Evolutionary conservation across 1,284 basidiomycete genomes (phyloP).

Genomic region (Leccinum pachyderme): DNA sequence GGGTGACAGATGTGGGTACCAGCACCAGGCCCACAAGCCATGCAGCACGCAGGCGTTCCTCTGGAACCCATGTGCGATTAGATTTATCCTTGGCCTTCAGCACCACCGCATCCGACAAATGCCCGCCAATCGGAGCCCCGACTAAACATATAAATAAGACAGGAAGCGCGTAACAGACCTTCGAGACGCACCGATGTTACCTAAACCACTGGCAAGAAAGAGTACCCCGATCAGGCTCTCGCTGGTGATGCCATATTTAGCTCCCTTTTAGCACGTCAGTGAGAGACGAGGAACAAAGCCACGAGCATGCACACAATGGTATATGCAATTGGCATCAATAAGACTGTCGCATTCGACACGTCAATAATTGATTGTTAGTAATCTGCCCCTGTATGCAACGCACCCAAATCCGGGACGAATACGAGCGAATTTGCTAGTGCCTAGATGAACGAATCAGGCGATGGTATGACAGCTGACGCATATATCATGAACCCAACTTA

Average conservation of each 20-base stretch:
- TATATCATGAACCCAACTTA: slow-evolving; percentile 37
- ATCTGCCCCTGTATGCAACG: slow-evolving; percentile 25
- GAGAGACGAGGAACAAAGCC: background rate
- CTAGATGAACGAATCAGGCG: slow-evolving; percentile 28
- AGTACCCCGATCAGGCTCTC: slow-evolving; percentile 58
- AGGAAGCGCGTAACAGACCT: background rate
- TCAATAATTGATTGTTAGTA: background rate
- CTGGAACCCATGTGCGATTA: slow-evolving; percentile 50
- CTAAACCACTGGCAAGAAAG: slow-evolving; percentile 59
- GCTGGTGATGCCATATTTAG: slow-evolving; percentile 57
- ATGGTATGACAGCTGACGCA: background rate
- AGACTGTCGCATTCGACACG: slow-evolving; percentile 30
- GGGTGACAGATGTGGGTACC: slow-evolving; percentile 33
- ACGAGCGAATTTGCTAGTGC: slow-evolving; percentile 40
- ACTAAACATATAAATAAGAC: slow-evolving; percentile 31
- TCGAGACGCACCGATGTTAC: slow-evolving; percentile 48
- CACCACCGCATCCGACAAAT: slow-evolving; percentile 52
- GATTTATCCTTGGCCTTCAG: slow-evolving; percentile 46
- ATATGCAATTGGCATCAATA: slow-evolving; percentile 36
- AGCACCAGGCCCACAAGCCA: slow-evolving; percentile 46
- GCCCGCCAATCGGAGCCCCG: slow-evolving; percentile 52
- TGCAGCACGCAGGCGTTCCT: slow-evolving; percentile 56
- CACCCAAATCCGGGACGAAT: slow-evolving; percentile 46
- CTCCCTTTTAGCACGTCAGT: slow-evolving; percentile 39
- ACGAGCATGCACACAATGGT: slow-evolving; percentile 33